Base-by-base conservation (phyloP, 192 early-diverging fungal genomes). In the Thoreauomyces humboldtii region DNA sequence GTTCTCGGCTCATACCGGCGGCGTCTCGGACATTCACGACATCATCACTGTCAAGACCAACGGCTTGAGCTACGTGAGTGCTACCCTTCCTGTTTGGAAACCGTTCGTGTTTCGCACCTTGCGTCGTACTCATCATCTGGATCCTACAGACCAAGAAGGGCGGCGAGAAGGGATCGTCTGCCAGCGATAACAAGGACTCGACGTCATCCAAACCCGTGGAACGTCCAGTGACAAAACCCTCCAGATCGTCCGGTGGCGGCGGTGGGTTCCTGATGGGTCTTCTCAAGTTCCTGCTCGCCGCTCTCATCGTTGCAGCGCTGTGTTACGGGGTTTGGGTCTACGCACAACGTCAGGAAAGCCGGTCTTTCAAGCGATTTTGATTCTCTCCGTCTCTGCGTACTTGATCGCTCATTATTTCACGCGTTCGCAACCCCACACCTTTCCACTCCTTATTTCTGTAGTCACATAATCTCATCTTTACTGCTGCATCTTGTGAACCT, bases 1-100 rank as follows among this genome's bases (percentile, higher is more conserved):
- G 5, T 98, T 97, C 77, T 84, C 91, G 33, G 91, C 94, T 4
- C 77, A 85, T 43, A 99, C 97, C 0, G 97, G 97, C 59, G 95
- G 91, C 91, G 92, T 81, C 85, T 41, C 46, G 31, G 71, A 74
- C 36, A 72, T 61, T 42, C 72, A 80, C 37, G 78, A 80, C 47
- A 70, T 75, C 52, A 67, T 73, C 41, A 38, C 45, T 25, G 59
- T 75, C 34, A 69, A 41, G 21, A 44, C 73, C 0, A 38, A 74
- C 25, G 65, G 69, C 14, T 77, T 80, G 41, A 55, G 70, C 7
- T 74, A 73, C 45, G 76, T 77, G 45, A 41, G 38, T 41, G n/a
- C n/a, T n/a, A n/a, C n/a, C n/a, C n/a, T n/a, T n/a, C n/a, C n/a
- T n/a, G n/a, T n/a, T n/a, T n/a, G n/a, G n/a, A n/a, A 41, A 12